Evolutionary conservation across 345 rosid genomes (phyloP), one percentile per base, ranked within the genome.

Genomic region (Salix suchowensis): DNA sequence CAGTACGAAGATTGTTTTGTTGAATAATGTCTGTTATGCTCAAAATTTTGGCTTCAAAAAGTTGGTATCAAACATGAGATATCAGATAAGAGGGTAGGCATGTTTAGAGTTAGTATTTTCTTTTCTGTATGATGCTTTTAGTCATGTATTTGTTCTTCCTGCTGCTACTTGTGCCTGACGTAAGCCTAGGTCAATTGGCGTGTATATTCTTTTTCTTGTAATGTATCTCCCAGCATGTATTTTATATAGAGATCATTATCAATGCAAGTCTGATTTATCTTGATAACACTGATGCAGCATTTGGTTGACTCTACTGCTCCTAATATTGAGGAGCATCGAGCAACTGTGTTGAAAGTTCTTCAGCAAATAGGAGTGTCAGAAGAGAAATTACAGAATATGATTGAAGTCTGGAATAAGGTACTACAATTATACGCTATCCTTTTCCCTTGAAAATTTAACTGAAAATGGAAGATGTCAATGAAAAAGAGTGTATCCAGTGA

Each of bases 341-440:
- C 96, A 46, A 86, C 98, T 10, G 98, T 91, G 70, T 84, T 93
- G 85, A 87, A 85, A 81, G 94, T 91, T 81, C 93, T 95, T 67
- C 89, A 84, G 74, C 98, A 95, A 82, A 94, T 93, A 70, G 97
- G 98, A 76, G 98, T 95, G n/a, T 79, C 97, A 21, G 87, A 88
- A 71, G 97, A 90, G 84, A 95, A 91, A 87, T 86, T 90, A 72
- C 67, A 87, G 77, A 88, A 89, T 73, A 91, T 95, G 97, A 86
- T 93, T 74, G 96, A 95, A 90, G 98, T 88, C 68, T 93, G 98
- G 98, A 95, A 93, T 72, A 93, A 95, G 92, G 99, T 93, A 77
- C 64, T 30, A 65, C 7, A 5, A 24, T 24, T 24, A 5, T 39
- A 44, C 42, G 3, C 60, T 28, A 24, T 69, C 65, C 64, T 30